Base-by-base conservation (phyloP, 129 eudicot genomes). In the Flaveria ramosissima region DNA sequence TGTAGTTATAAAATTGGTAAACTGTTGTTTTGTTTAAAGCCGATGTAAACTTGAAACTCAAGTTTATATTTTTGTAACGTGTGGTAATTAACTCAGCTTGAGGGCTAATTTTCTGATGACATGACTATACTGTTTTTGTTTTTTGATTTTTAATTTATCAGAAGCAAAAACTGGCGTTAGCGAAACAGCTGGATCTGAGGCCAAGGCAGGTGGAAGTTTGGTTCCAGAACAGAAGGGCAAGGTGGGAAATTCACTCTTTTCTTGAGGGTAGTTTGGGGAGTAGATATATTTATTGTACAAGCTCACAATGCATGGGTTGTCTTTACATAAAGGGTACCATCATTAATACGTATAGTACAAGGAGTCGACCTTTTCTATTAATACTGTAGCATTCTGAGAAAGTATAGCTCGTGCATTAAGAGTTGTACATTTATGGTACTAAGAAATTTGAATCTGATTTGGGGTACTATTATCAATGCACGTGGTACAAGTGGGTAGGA, bases 171-270 rank as follows among this genome's bases (percentile, higher is more conserved):
- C 69, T 81, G 77, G 90, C 90, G 17, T 83, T 92, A 87, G 93
- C 96, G 82, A 92, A 81, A 76, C 87, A 88, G 88, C 92, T 92
- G 84, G 85, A 85, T 83, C 87, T 92, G 78, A 84, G 88, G 90
- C 96, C 98, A 43, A 83, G 98, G 73, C 96, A 92, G 79, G 98
- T 92, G 69, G 98, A 92, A 83, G 98, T 92, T 71, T 92, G 98
- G 98, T 92, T 92, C 73, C 98, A 92, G 80, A 92, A 92, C 85
- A 83, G 98, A 73, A 88, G 98, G 90, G 98, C 98, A 55, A 89
- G 96, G 97, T 92, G 43, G 41, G 81, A 7, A 82, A 60, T 73
- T 77, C n/a, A 36, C 16, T 16, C 69, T 13, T 16, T 67, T 36
- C 13, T 42, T 2, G 41, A 67, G 88, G 91, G 81, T 71, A 82